Evolutionary conservation across 352 stramenopile genomes (phyloP), one percentile per base, ranked within the genome.

Genomic region (Phytophthora palmivora): DNA sequence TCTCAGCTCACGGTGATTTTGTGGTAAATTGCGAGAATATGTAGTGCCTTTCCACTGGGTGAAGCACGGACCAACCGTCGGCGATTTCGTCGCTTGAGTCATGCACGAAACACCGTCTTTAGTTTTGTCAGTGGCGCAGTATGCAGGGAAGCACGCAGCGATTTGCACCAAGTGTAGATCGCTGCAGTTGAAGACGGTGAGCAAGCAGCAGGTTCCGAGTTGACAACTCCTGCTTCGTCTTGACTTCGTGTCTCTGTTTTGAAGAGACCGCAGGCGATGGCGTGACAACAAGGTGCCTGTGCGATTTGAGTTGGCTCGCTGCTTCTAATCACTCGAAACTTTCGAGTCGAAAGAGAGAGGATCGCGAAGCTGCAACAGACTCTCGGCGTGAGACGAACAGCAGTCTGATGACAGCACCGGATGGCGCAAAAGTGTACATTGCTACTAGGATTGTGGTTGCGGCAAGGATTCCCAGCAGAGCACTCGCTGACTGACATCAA

Each of bases 161-260:
- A 67, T 61, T 55, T 67, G 58, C 42, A 60, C n/a, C 19, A 57
- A 54, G 58, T 65, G 48, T 65, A 65, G 47, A 51, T 60, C 34
- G 24, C 46, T 21, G 32, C 19, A 43, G 24, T 53, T 49, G 39
- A 52, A 54, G 47, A 21, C 42, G n/a, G 39, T 67, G 58, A 62
- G 43, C 58, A 56, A 55, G 50, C 50, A 46, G 21, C 26, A 39
- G 28, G 19, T 19, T 56, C 36, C 33, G 58, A 56, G 44, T 62
- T 56, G 59, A 63, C 51, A 56, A 57, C 30, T 62, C 37, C 42
- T 61, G 58, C 42, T 22, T 30, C 58, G 54, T 54, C 43, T 55
- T 43, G 53, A 30, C 26, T 53, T 58, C 55, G 47, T 68, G 59
- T 56, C 36, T 57, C 59, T 67, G 49, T 41, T 55, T 67, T 61